phyloP scores from a whole-genome alignment of 2,329 filamentous ascomycete genomes.

The Corinectria fuckeliana region DNA sequence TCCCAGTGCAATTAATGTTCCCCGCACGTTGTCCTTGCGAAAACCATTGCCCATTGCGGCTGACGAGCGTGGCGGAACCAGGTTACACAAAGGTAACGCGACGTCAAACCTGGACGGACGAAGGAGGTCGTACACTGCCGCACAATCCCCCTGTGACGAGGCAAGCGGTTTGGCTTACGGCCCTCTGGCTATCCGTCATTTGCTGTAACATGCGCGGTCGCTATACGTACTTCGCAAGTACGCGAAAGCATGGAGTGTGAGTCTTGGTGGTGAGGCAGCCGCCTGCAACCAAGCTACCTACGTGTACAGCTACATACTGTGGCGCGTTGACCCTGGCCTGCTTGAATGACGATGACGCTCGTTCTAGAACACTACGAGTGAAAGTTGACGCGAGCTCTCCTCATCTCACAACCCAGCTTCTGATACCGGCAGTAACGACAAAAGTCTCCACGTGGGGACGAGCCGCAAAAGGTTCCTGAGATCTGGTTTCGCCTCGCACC shows the following conservation, averaged over 20 bases:
- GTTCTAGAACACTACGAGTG: neutral
- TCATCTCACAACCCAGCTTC: neutral
- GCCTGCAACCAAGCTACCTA: neutral
- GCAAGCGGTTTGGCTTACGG: constrained; percentile 11
- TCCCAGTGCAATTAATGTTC: neutral
- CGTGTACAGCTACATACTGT: neutral
- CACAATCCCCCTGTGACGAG: constrained; percentile 10
- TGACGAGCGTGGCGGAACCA: constrained; percentile 20
- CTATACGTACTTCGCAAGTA: neutral
- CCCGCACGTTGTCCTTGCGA: neutral
- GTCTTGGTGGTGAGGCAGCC: neutral
- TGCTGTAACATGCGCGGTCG: neutral
- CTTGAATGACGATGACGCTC: neutral
- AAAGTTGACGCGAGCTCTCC: neutral
- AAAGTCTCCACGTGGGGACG: constrained; percentile 3
- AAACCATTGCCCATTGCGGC: neutral
- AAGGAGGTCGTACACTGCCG: constrained; percentile 14
- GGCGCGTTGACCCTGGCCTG: neutral
- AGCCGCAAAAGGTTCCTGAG: constrained; percentile 2
- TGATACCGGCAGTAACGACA: neutral
- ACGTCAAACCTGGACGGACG: constrained; percentile 18
- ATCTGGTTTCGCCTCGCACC: constrained; percentile 3
- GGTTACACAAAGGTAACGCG: constrained; percentile 25
- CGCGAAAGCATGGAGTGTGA: neutral
- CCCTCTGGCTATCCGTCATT: neutral